Percentiles rank a stretch among this genome's conserved stretches.
These are phyloP conservation scores for Actinomortierella ambigua DNA, from an alignment of 371 early-diverging fungal genomes.

Conservation along the genomic window DNA sequence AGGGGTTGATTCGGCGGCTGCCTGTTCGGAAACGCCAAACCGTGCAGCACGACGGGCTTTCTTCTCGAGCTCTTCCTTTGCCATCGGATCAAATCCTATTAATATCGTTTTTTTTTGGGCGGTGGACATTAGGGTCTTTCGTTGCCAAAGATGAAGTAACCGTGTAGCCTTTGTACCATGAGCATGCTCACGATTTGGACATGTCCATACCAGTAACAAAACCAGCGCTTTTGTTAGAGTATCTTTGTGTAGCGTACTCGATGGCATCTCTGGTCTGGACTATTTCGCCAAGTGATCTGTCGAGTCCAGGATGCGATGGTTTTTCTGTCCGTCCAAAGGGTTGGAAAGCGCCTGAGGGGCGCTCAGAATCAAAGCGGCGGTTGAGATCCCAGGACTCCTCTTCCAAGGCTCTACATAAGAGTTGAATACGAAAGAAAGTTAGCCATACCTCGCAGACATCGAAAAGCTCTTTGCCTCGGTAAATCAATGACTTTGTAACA, in stretches of 20 bases:
- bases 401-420: conserved; percentile 14
- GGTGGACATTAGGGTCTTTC: background rate
- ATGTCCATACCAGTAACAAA: conserved; percentile 33
- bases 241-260: conserved; percentile 10
- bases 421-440: background rate
- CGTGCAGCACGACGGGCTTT: conserved; percentile 34
- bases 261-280: conserved; percentile 1
- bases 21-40: conserved; percentile 19
- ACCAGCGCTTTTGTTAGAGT: conserved; percentile 32
- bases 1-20: background rate
- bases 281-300: conserved; percentile 17
- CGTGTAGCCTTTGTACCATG: background rate
- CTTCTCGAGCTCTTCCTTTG: conserved; percentile 39
- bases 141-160: background rate
- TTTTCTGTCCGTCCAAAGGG: background rate
- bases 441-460: too few relatives aligned
- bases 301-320: conserved; percentile 36
- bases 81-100: conserved; percentile 34
- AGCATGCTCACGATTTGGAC: background rate
- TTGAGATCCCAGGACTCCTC: conserved; percentile 35
- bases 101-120: background rate
- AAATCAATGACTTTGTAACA: too few relatives aligned
- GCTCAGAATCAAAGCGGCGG: conserved; percentile 24
- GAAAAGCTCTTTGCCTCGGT: too few relatives aligned
- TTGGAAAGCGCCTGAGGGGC: background rate